Evolutionary conservation across 306 rosid species (phyloP), one percentile per base, ranked within the genome.

Genomic region (Quercus gilva): DNA sequence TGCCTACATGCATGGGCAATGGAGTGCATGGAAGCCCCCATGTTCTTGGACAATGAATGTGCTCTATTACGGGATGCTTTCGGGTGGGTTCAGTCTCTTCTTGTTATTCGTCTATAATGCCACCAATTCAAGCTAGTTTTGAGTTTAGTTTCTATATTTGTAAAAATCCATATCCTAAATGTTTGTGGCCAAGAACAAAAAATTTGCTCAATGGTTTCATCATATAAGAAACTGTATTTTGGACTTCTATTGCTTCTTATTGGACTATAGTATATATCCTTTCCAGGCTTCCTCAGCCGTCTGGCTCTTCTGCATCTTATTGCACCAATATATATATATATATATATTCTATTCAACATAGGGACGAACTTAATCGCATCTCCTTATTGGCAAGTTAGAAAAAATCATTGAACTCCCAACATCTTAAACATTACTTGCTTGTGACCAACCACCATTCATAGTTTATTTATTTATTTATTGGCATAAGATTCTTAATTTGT

Each of bases 1-100:
- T 96, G 99, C 82, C 99, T 96, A 78, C 99, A 96, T 84, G 96
- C 99, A 76, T 96, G 99, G 99, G 98, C 99, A 81, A 93, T 93
- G 98, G 96, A 93, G 79, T 90, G 94, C 84, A 87, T 88, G 98
- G 99, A 96, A 90, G 99, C 99, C 70, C 99, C 99, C 2, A 91
- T 85, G 96, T 96, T 96, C 81, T 78, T 96, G 87, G 97, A 93
- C 82, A 96, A 91, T 83, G 99, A 96, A 84, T 93, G 98, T 80
- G 89, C 97, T 69, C 82, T 90, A 56, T 86, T 96, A 76, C 86
- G 99, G 75, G 98, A 96, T 69, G 84, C 97, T 76, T 95, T 95
- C 82, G 85, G 92, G 99, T 95, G 81, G 89, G 92, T 87, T 81
- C 29, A 70, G 28, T 68, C 45, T 74, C 77, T 81, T 60, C 49